Base-by-base conservation (phyloP, 2,329 filamentous ascomycete genomes). In the Trichoderma sp. region DNA sequence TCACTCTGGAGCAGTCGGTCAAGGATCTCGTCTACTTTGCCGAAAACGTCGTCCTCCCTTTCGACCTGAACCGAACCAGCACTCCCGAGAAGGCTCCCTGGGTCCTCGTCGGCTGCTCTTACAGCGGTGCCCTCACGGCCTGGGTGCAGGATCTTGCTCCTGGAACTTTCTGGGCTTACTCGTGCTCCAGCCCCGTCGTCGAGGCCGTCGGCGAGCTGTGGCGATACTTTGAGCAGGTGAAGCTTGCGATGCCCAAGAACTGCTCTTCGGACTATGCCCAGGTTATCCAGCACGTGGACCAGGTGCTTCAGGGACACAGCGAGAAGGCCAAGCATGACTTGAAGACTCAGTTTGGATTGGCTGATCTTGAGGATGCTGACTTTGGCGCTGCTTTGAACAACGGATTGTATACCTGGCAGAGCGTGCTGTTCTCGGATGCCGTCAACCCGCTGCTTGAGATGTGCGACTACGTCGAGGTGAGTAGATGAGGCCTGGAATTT, bases 1-100 rank as follows among this genome's bases (percentile, higher is more conserved):
- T 95, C 77, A 92, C 92, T 1, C 94, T 93, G 1, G 91, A 94
- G 74, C 92, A 96, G 79, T 88, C 92, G 0, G 78, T 96, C 64
- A 91, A 91, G 7, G 93, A 97, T 77, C 87, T 90, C 68, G 90
- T 89, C 12, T 94, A 92, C 80, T 95, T 96, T 80, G 92, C 93
- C 0, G 81, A 88, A 70, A 87, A 94, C 73, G 85, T 93, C 67
- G 84, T 88, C 55, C 93, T 93, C 72, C 84, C 88, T 0, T 92
- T 92, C 0, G 82, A 94, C 23, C 88, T 90, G 75, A 80, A 91
- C 72, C 78, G 86, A 32, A 86, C 92, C 73, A 82, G 94, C 61
- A 92, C 86, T 2, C 88, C 92, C 0, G 84, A 88, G 3, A 86
- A 85, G 20, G 90, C 88, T 0, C 87, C 93, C 0, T 95, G 91